phyloP scores from a whole-genome alignment of 768 basidiomycete species.

The Russula vinacea region DNA sequence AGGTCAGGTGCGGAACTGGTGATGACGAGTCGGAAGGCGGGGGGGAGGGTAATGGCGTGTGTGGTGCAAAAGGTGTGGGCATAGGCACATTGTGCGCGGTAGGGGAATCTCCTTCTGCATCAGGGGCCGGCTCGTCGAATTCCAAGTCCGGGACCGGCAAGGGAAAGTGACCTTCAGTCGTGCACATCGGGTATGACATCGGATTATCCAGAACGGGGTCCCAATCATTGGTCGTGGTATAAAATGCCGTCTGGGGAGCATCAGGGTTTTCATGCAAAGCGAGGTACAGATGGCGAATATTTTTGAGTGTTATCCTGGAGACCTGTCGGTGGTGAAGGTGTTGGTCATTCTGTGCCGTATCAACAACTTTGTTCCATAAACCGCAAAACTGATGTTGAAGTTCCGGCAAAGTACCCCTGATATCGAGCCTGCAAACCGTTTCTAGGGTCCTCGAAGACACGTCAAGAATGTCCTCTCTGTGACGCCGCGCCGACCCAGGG shows the following conservation, averaged over 20 bases:
- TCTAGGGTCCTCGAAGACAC: neutral
- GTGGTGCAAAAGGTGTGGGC: too few species aligned
- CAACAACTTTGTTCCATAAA: neutral
- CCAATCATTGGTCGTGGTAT: neutral
- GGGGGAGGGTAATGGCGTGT: too few species aligned
- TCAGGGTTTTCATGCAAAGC: neutral
- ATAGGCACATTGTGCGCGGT: too few species aligned
- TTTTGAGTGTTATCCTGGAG: neutral
- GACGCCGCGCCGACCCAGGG: neutral
- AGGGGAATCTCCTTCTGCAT: too few species aligned
- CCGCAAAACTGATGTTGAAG: constrained; percentile 5
- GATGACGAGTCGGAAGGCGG: too few species aligned
- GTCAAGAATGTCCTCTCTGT: neutral
- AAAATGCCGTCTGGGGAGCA: neutral
- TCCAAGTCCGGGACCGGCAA: neutral
- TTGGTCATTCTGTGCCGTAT: neutral
- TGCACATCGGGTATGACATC: neutral
- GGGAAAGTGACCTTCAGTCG: neutral
- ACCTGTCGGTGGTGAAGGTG: neutral
- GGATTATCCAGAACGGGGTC: neutral
- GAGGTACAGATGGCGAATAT: constrained; percentile 4
- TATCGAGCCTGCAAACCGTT: neutral
- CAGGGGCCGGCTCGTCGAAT: neutral
- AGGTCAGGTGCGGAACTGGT: too few species aligned
- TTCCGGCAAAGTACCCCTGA: neutral